Conservation (phyloP, 352 stramenopile species). For the Sclerospora graminicola region DNA sequence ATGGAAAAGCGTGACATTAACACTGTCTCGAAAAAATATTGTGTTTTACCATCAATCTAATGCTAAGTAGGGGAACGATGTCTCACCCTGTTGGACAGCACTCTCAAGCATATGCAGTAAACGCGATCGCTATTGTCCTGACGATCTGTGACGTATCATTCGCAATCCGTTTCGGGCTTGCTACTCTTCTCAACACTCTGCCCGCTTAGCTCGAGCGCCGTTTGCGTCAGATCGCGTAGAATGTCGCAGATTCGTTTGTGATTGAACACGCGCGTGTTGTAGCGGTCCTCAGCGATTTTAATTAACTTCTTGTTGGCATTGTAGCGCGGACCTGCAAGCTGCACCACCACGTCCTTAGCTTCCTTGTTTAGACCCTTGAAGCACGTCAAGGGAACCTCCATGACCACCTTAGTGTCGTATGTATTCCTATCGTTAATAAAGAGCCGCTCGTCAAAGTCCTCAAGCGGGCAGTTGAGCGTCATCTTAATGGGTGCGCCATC, state of each 20-base stretch:
- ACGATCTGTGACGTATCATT: slow-evolving; percentile 3
- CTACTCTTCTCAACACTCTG: slow-evolving; percentile 17
- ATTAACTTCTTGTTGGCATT: slow-evolving; percentile 68
- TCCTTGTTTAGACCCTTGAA: slow-evolving; percentile 45
- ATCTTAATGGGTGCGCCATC: slow-evolving; percentile 58
- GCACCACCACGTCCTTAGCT: slow-evolving; percentile 41
- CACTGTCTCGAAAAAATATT: too few relatives aligned
- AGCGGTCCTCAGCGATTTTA: slow-evolving; percentile 75
- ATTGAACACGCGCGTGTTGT: slow-evolving; percentile 69
- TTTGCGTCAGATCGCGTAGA: slow-evolving; percentile 62
- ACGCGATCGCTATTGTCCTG: too few relatives aligned
- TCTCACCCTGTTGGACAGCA: too few relatives aligned
- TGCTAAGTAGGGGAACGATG: not conserved
- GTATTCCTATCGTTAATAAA: slow-evolving; percentile 75
- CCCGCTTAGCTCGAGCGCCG: slow-evolving; percentile 49
- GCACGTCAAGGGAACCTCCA: slow-evolving; percentile 65
- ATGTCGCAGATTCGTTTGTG: slow-evolving; percentile 82
- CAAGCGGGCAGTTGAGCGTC: slow-evolving; percentile 63
- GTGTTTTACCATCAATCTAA: not conserved
- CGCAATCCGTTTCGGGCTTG: slow-evolving; percentile 7
- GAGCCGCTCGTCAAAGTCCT: slow-evolving; percentile 76
- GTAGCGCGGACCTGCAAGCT: slow-evolving; percentile 68
- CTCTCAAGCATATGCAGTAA: too few relatives aligned
- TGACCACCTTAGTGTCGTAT: slow-evolving; percentile 71
- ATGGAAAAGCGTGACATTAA: too few relatives aligned